Evolutionary conservation across 2,329 filamentous ascomycete genomes (phyloP).

Genomic region (Pseudocercospora fijiensis): DNA sequence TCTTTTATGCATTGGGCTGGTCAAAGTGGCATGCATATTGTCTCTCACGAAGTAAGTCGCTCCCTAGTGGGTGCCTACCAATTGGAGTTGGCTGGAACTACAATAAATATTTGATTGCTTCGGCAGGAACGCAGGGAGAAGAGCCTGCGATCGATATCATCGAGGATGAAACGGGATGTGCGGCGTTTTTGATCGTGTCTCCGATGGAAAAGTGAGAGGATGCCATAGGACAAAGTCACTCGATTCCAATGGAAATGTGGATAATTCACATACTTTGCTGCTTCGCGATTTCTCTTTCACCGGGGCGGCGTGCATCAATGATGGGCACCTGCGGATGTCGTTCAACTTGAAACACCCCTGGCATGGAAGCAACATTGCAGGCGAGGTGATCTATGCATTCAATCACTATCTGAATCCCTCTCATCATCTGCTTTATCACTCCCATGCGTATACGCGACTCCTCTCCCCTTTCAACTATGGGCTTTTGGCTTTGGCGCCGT

Average conservation of each 20-base stretch:
- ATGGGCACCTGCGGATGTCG: too few relatives aligned
- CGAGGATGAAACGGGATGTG: background rate
- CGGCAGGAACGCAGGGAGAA: background rate
- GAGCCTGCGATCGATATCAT: background rate
- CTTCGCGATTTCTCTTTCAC: background rate
- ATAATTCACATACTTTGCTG: background rate
- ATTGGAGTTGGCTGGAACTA: background rate
- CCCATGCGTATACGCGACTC: background rate
- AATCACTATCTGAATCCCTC: conserved; percentile 1
- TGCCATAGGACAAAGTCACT: too few relatives aligned
- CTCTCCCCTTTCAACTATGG: background rate
- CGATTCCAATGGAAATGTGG: background rate
- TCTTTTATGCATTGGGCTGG: conserved; percentile 6
- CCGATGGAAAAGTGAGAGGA: background rate
- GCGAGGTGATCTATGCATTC: background rate
- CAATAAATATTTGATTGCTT: background rate
- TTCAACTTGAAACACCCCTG: too few relatives aligned
- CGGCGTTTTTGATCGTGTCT: background rate
- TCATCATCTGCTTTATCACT: conserved; percentile 14
- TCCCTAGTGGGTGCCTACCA: background rate
- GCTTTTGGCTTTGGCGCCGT: background rate
- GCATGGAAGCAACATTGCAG: background rate
- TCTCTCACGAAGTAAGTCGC: background rate
- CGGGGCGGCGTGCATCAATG: too few relatives aligned
- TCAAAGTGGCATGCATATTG: background rate